Evolutionary conservation across 768 basidiomycete species (phyloP), one percentile per base, ranked within the genome.

Genomic region (Phallus indusiatus): DNA sequence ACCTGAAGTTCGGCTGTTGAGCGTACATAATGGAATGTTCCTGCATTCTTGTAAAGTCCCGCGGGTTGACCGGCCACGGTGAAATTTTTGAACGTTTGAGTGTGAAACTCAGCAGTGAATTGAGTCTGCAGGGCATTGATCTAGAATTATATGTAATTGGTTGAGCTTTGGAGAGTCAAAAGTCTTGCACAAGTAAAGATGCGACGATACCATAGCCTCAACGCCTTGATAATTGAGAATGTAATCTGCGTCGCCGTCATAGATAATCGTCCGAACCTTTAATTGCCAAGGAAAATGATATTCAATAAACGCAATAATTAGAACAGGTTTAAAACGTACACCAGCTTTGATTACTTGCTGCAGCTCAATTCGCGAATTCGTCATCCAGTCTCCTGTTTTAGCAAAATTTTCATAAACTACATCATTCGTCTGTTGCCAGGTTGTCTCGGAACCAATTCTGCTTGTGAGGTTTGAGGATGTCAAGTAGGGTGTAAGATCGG

Each of bases 291-390:
- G 22, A 56, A 12, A 34, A 37, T 5, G 48, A 24, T 22, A 18
- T 33, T 36, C 28, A 28, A 28, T 28, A 28, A n/a, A 28, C 28
- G 28, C 28, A 28, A 28, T 7, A 28, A 28, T 7, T 28, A 2
- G 28, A 7, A 28, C 4, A 28, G 28, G 28, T 28, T 57, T 34
- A 5, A 14, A 47, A 10, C n/a, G 37, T 47, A 80, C 80, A 12
- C 83, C 82, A 55, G 81, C 74, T 61, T 83, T 75, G 64, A 85
- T 81, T 12, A 84, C 81, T 4, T 67, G 74, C 67, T 84, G 81
- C 21, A 85, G 69, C 59, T 77, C 61, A 0, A 78, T 79, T 17
- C 75, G 64, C 34, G 71, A 71, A 65, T 71, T 74, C 59, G 68
- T 68, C 81, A 84, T 84, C 81, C 81, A 84, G 63, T 85, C 83